phyloP scores from a whole-genome alignment of 148 eudicot genomes.

The Simmondsia chinensis region DNA sequence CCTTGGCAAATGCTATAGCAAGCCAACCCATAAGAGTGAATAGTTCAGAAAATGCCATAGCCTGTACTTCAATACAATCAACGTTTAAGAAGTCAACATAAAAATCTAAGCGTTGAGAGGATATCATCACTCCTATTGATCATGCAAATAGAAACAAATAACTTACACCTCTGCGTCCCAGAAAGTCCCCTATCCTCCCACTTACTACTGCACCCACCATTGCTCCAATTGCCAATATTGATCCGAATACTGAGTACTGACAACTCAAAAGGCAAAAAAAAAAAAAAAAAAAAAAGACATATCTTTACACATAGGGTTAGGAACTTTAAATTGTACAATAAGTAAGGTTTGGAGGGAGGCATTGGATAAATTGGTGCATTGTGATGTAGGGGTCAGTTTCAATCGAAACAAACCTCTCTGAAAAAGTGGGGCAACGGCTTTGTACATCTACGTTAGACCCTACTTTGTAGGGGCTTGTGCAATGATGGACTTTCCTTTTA shows the following conservation, averaged over 20 bases:
- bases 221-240: conserved; percentile 47
- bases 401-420: too few relatives aligned
- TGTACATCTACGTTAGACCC: too few relatives aligned
- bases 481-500: too few relatives aligned
- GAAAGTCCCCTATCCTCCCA: conserved; percentile 35
- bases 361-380: too few relatives aligned
- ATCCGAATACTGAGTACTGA: conserved; percentile 52
- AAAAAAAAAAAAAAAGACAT: not conserved
- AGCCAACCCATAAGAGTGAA: conserved; percentile 53
- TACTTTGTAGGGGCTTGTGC: too few relatives aligned
- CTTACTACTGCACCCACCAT: conserved; percentile 47
- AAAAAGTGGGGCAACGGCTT: too few relatives aligned
- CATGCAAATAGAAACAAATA: not conserved
- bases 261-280: not conserved
- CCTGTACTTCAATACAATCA: conserved; percentile 21
- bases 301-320: too few relatives aligned
- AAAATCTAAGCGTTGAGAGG: not conserved
- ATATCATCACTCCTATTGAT: not conserved
- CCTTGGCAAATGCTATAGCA: conserved; percentile 53
- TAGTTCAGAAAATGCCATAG: conserved; percentile 58
- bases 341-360: too few relatives aligned
- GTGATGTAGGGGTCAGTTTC: too few relatives aligned
- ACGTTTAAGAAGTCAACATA: not conserved
- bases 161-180: conserved; percentile 46
- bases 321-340: too few relatives aligned